A percentile compares a stretch with the other conserved stretches of the same genome.
Evolutionary conservation across 257 asterid species (phyloP).

Genomic region (Primulina eburnea): DNA sequence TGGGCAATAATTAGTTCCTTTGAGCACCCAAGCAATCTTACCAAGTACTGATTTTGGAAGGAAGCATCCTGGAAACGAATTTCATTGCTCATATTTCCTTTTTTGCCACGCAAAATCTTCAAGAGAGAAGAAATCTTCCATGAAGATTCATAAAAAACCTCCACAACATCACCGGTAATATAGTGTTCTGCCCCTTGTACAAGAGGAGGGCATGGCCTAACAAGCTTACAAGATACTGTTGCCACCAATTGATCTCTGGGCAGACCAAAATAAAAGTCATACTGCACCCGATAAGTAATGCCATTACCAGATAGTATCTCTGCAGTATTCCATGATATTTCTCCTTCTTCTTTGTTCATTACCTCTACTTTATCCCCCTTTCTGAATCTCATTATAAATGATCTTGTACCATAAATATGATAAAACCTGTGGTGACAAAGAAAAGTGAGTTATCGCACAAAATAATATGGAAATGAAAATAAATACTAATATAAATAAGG

Average conservation of each 20-base stretch:
- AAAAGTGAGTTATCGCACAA: slow-evolving; percentile 12
- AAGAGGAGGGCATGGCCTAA: slow-evolving; percentile 65
- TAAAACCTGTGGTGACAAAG: slow-evolving; percentile 36
- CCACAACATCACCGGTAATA: slow-evolving; percentile 58
- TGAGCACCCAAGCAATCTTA: slow-evolving; percentile 59
- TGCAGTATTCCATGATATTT: slow-evolving; percentile 54
- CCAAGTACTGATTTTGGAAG: slow-evolving; percentile 37
- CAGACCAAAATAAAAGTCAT: slow-evolving; percentile 37
- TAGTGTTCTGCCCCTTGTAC: slow-evolving; percentile 34
- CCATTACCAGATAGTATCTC: slow-evolving; percentile 59
- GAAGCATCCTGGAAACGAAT: slow-evolving; percentile 19
- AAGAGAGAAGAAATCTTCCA: slow-evolving; percentile 66
- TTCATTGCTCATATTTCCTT: slow-evolving; percentile 26
- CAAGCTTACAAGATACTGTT: slow-evolving; percentile 45
- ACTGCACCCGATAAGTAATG: slow-evolving; percentile 45
- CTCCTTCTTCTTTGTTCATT: slow-evolving; percentile 41
- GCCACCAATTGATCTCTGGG: slow-evolving; percentile 34
- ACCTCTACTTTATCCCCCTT: slow-evolving; percentile 75
- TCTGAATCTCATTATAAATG: slow-evolving; percentile 49
- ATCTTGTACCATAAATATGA: slow-evolving; percentile 23
- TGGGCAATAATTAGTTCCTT: slow-evolving; percentile 39
- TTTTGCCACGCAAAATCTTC: slow-evolving; percentile 37
- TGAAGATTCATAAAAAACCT: slow-evolving; percentile 54
- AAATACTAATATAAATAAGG: not conserved
- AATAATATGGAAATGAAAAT: slow-evolving; percentile 2